Evolutionary conservation across 2,329 filamentous ascomycete genomes (phyloP).

Genomic region (Curvularia hawaiiensis): DNA sequence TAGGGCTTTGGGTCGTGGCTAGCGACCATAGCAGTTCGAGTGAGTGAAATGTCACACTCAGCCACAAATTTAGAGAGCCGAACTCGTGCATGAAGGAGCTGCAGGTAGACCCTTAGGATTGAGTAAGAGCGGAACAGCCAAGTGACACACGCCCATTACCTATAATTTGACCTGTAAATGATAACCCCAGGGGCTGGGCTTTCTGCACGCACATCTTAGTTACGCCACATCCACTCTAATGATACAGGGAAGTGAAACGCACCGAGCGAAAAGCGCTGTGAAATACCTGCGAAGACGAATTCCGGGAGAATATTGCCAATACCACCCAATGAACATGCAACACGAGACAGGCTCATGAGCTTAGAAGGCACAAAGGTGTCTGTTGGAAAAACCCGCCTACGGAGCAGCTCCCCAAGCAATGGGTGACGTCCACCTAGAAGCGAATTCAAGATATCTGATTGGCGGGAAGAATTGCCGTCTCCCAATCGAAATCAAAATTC

Average conservation of each 20-base stretch:
- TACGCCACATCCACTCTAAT: background rate
- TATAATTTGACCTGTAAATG: background rate
- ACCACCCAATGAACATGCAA: background rate
- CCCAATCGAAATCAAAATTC: conserved; percentile 11
- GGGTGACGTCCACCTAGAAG: background rate
- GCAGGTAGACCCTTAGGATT: background rate
- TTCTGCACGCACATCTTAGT: background rate
- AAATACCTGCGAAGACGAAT: background rate
- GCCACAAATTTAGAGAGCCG: background rate
- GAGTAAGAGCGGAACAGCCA: background rate
- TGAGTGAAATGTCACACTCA: background rate
- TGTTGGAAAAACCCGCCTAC: background rate
- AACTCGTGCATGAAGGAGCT: background rate
- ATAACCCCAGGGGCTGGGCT: background rate
- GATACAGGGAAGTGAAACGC: background rate
- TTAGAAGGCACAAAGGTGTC: background rate
- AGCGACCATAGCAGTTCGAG: background rate
- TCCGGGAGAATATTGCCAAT: background rate
- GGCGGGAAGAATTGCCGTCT: conserved; percentile 4
- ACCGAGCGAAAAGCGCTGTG: background rate
- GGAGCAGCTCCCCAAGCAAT: background rate
- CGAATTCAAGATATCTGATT: background rate
- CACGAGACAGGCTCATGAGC: background rate
- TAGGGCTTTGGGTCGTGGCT: background rate
- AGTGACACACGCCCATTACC: background rate